Percentiles rank a stretch among this genome's conserved stretches.
Conservation (phyloP, 305 asterid species). For the Petunia hybrid region DNA sequence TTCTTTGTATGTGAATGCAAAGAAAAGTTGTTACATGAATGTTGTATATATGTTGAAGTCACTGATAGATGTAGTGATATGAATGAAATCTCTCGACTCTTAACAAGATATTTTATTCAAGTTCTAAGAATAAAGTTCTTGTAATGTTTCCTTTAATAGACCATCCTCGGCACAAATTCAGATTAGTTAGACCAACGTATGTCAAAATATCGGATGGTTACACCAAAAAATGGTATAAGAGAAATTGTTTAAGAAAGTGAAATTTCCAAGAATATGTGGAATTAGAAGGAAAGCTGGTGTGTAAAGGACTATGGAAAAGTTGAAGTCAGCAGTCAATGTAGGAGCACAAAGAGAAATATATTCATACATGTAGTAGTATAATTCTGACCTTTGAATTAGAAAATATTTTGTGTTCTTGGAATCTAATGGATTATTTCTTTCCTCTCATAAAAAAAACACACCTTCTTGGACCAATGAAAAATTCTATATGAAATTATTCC, state of each 20-base stretch:
- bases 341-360: not conserved
- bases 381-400: conserved; percentile 12
- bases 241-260: not conserved
- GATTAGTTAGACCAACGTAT: too few relatives aligned
- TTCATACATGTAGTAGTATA: conserved; percentile 5
- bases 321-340: too few relatives aligned
- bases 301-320: conserved; percentile 4
- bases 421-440: conserved; percentile 5
- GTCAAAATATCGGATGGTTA: too few relatives aligned
- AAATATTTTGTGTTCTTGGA: conserved; percentile 13
- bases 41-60: not conserved
- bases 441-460: not conserved
- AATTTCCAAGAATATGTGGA: not conserved
- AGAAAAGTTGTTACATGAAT: not conserved
- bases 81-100: too few relatives aligned
- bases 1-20: conserved; percentile 15
- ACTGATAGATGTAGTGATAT: too few relatives aligned
- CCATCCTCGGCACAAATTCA: too few relatives aligned
- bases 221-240: not conserved
- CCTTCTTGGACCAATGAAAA: not conserved
- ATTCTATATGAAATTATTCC: not conserved
- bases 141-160: too few relatives aligned
- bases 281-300: not conserved
- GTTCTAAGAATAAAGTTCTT: too few relatives aligned
- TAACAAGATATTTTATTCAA: too few relatives aligned